phyloP scores from a whole-genome alignment of 148 eudicot species.

The Amaranthus palmeri region DNA sequence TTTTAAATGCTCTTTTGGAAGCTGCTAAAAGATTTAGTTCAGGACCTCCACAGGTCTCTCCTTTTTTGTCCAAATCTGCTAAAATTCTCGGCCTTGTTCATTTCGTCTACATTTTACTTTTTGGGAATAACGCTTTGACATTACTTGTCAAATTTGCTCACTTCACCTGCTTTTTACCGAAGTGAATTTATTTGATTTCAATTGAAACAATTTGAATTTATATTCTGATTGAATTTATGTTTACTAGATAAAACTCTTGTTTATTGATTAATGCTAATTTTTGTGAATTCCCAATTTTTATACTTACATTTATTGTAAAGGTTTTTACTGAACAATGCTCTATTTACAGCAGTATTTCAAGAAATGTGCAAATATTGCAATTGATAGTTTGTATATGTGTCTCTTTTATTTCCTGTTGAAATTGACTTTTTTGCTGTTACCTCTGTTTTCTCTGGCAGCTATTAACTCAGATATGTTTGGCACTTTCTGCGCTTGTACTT shows the following conservation, averaged over 20 bases:
- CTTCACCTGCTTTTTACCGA: too few relatives aligned
- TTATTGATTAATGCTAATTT: not conserved
- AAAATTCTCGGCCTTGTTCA: not conserved
- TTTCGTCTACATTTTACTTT: slow-evolving; percentile 1
- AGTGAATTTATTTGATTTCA: too few relatives aligned
- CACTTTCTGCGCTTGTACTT: slow-evolving; percentile 79
- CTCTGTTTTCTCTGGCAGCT: slow-evolving; percentile 49
- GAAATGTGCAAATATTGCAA: too few relatives aligned
- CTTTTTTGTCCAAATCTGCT: not conserved
- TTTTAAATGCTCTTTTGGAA: slow-evolving; percentile 67
- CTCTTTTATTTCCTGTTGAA: not conserved
- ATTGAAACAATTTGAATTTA: not conserved
- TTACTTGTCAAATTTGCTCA: too few relatives aligned
- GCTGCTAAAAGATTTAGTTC: slow-evolving; percentile 85
- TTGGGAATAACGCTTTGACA: not conserved
- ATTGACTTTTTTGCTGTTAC: slow-evolving; percentile 8
- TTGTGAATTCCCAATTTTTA: too few relatives aligned
- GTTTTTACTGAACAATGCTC: too few relatives aligned
- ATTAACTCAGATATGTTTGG: slow-evolving; percentile 93
- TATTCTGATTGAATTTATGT: not conserved
- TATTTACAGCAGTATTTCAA: too few relatives aligned
- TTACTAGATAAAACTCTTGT: not conserved
- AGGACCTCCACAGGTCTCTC: slow-evolving; percentile 85
- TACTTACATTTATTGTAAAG: too few relatives aligned
- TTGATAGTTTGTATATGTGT: not conserved